Evolutionary conservation across 805 yeast species (phyloP).

Genomic region (Cyberlindnera saturnus): DNA sequence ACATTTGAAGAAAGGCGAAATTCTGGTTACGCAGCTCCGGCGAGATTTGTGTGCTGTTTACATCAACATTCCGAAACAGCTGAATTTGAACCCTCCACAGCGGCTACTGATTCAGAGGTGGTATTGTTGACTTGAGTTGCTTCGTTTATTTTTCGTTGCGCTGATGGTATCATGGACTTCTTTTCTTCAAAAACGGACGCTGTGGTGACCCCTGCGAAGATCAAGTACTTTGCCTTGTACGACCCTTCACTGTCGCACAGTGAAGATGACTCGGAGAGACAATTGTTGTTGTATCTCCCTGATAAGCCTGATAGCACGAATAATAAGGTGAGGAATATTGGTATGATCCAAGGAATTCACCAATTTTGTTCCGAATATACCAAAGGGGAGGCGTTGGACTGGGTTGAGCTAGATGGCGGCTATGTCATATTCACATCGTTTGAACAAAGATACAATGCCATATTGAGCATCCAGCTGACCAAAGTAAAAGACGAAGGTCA

Average conservation of each 20-base stretch:
- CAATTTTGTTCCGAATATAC: conserved; percentile 10
- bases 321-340: conserved; percentile 30
- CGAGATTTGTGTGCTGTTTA: too few species aligned
- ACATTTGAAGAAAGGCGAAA: too few species aligned
- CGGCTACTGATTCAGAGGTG: too few species aligned
- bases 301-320: conserved; percentile 16
- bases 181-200: conserved; percentile 14
- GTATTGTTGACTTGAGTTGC: too few species aligned
- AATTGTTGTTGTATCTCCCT: conserved; percentile 29
- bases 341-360: conserved; percentile 35
- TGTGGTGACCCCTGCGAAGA: conserved; percentile 5
- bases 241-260: conserved; percentile 30
- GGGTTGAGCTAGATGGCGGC: conserved; percentile 25
- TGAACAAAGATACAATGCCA: conserved; percentile 25
- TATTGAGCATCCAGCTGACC: conserved; percentile 17
- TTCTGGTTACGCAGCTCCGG: too few species aligned
- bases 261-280: conserved; percentile 22
- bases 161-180: conserved; percentile 17
- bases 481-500: conserved; percentile 15
- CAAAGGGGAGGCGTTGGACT: conserved; percentile 13
- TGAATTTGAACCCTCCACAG: too few species aligned
- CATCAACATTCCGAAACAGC: too few species aligned
- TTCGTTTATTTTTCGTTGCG: not conserved
- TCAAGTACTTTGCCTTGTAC: conserved; percentile 30
- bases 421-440: conserved; percentile 22